Percentiles rank a stretch among this genome's conserved stretches.
Conservation (phyloP, 225 moss, liverwort and hornwort species). For the Neckera pumila region DNA sequence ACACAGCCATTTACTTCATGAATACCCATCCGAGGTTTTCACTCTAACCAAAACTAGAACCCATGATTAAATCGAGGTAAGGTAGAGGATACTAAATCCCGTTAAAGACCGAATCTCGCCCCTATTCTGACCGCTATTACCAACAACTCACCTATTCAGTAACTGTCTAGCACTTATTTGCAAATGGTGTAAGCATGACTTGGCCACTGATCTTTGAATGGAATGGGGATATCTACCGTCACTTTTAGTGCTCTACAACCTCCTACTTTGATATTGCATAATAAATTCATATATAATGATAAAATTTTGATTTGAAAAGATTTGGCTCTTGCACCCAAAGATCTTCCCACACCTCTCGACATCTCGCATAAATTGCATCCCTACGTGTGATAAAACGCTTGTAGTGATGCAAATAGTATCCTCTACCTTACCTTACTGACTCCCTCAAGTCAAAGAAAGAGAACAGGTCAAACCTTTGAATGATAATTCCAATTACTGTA, state of each 20-base stretch:
- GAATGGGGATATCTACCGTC: neutral
- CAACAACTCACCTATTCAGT: neutral
- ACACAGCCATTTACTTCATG: neutral
- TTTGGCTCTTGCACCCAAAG: neutral
- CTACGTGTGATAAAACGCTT: neutral
- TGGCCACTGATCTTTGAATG: neutral
- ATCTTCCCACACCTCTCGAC: neutral
- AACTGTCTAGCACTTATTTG: neutral
- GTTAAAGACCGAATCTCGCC: neutral
- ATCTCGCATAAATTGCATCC: neutral
- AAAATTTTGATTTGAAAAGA: neutral
- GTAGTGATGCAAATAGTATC: neutral
- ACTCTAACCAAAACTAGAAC: neutral
- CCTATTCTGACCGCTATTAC: neutral
- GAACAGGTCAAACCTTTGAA: neutral
- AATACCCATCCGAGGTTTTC: neutral
- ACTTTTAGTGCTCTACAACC: neutral
- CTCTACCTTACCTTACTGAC: neutral
- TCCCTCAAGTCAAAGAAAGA: neutral
- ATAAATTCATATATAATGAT: neutral
- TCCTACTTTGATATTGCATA: neutral
- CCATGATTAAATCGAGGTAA: neutral
- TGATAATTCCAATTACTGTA: neutral
- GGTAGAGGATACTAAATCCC: neutral
- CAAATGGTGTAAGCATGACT: neutral